Base-by-base conservation (phyloP, 352 stramenopile species). In the Pythium chondricola region DNA sequence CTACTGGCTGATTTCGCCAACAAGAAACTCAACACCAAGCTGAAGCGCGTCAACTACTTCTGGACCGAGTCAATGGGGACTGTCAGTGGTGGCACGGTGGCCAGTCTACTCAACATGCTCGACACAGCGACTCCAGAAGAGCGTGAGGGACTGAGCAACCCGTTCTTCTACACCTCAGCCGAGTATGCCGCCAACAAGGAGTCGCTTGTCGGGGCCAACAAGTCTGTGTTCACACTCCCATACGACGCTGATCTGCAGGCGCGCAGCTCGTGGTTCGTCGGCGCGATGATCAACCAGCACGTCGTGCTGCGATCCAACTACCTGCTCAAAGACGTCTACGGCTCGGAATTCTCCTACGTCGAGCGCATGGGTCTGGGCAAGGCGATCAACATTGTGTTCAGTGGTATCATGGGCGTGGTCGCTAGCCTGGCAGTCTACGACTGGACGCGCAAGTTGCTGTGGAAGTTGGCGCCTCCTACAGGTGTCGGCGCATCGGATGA, bases 401-500 rank as follows among this genome's bases (percentile, higher is more conserved):
- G 69, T 3, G 17, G 67, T 4, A 29, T 58, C 6, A 69, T 56
- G 7, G 33, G 58, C 14, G 30, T 74, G 17, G 26, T 83, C 9
- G 48, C 49, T 0, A 30, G 42, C 5, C 61, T 85, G 42, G 20
- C 74, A 14, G 64, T 75, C 39, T 68, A 77, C 49, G 50, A 60
- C 29, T 66, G 61, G 36, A 90, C 77, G 18, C 64, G 70, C 5
- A 57, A 61, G 33, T 48, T 93, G 5, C 32, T 93, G 22, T 65
- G 69, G 29, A 72, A 70, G 46, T 21, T 92, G 17, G 52, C 83
- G 9, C 81, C 85, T 7, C 62, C 61, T 51, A 60, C 83, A 6
- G 84, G 83, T 29, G 46, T 84, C 53, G 89, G 87, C 1, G 84
- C 85, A 2, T 71, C 66, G 8, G 65, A 85, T 32, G 61, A 83